Percentiles rank a stretch among this genome's conserved stretches.
These are phyloP conservation scores for Sarocladium oryzae DNA, from an alignment of 2,329 filamentous ascomycete genomes.

Conservation along the genomic window DNA sequence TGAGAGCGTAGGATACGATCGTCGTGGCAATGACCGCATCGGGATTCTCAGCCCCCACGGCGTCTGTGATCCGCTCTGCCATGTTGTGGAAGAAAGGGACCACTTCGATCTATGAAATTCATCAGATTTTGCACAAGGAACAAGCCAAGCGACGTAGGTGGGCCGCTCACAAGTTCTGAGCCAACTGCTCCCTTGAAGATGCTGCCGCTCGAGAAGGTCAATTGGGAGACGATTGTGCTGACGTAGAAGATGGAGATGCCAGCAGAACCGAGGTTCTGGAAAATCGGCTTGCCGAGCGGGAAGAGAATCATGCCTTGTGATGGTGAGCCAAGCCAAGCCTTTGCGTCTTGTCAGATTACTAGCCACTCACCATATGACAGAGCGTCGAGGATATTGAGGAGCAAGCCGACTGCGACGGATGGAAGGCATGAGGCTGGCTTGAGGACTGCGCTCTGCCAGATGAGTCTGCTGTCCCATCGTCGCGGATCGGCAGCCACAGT, in stretches of 20 bases:
- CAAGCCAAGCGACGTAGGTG: not conserved
- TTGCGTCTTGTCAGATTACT: not conserved
- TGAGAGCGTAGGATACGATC: conserved; percentile 83
- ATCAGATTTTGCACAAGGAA: not conserved
- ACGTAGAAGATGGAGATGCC: conserved; percentile 99
- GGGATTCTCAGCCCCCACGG: conserved; percentile 72
- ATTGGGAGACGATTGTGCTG: conserved; percentile 88
- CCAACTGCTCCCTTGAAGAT: conserved; percentile 87
- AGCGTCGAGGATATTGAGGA: conserved; percentile 91
- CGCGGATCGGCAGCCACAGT: conserved; percentile 52
- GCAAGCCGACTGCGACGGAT: conserved; percentile 77
- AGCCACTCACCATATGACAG: conserved; percentile 72
- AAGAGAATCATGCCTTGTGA: conserved; percentile 82
- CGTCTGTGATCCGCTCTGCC: conserved; percentile 77
- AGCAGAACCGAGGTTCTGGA: conserved; percentile 78
- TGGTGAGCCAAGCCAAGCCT: conserved; percentile 13
- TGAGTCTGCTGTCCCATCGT: conserved; percentile 60
- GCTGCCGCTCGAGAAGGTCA: conserved; percentile 82
- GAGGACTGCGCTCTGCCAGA: conserved; percentile 60
- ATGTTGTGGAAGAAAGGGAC: conserved; percentile 99
- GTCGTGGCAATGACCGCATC: conserved; percentile 90
- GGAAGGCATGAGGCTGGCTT: conserved; percentile 68
- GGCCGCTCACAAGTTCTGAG: conserved; percentile 69
- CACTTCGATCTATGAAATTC: conserved; percentile 88
- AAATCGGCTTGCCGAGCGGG: conserved; percentile 79